Base-by-base conservation (phyloP, 345 rosid species). In the Hibiscus syriacus region DNA sequence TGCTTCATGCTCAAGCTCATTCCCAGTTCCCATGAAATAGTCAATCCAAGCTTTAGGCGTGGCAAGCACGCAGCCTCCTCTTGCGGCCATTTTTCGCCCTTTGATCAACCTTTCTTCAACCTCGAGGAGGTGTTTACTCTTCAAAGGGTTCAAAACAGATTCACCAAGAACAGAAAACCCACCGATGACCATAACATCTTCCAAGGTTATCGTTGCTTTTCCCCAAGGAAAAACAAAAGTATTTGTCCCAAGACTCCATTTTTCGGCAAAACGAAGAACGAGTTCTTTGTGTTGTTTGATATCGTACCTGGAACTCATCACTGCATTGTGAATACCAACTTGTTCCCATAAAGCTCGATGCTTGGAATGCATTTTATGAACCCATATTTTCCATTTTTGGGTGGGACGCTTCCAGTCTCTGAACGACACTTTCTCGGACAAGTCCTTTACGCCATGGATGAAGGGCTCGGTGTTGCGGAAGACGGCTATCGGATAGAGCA, bases 141-240 rank as follows among this genome's bases (percentile, higher is more conserved):
- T 20, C 20, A 72, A 53, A 48, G 72, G 74, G 53, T 30, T 27
- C 3, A 46, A 81, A 72, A 75, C 67, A 19, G 88, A 79, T 26
- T 27, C 73, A 5, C 85, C 87, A 49, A 77, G 54, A 77, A 76
- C 86, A 29, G 88, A 72, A 70, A 70, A 85, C 0, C 85, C 81
- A 38, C 83, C 70, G 4, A 67, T 71, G 11, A 83, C 17, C 78
- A 72, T 61, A 61, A 82, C 68, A 45, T 83, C 84, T 61, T 87
- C 87, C 5, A 85, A 74, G 2, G 88, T 80, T 2, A 85, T 8
- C 2, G 82, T 80, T 3, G 85, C 78, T 73, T 82, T 88, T 46
- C 87, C 90, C 85, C 83, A 87, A 1, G 78, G 70, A n/a, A 85
- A 83, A 16, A 83, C 45, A 45, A 85, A 85, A 0, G 84, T 66